A percentile compares a stretch with the other conserved stretches of the same genome.
Conservation (phyloP, 108 stramenopile species). For the Cylindrotheca fusiformis region DNA sequence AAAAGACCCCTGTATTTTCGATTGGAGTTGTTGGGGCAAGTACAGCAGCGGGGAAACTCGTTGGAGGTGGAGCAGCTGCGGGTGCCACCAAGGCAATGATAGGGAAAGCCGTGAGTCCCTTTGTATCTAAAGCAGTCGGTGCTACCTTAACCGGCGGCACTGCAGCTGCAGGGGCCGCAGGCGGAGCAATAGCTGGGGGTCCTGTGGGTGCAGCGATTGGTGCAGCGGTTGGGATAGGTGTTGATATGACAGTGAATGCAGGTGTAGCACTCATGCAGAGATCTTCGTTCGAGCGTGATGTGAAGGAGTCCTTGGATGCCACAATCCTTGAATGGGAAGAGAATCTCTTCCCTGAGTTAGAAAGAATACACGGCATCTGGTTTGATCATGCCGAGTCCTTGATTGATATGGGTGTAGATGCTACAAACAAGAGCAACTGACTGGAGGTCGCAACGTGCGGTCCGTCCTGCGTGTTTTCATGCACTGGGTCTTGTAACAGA, state of each 20-base stretch:
- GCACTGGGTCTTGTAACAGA: no score
- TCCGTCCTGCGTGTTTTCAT: no score
- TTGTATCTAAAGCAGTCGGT: constrained; percentile 19
- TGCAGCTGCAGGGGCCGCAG: constrained; percentile 11
- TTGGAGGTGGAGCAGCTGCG: constrained; percentile 7
- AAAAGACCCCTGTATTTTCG: constrained; percentile 7
- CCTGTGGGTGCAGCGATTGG: constrained; percentile 17
- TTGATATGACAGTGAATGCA: constrained; percentile 20
- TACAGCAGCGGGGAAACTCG: constrained; percentile 13
- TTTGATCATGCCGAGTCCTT: constrained; percentile 12
- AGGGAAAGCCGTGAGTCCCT: constrained; percentile 16
- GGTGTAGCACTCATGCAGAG: constrained; percentile 15
- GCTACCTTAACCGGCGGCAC: constrained; percentile 2
- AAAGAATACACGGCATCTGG: constrained; percentile 13
- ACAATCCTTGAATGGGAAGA: constrained; percentile 24
- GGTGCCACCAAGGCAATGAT: constrained; percentile 13
- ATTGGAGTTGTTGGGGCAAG: constrained; percentile 8
- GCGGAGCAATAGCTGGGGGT: constrained; percentile 11
- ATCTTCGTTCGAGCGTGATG: constrained; percentile 13
- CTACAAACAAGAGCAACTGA: background rate
- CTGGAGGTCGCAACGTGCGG: no score
- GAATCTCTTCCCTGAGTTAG: constrained; percentile 14
- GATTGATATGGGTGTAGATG: constrained; percentile 2
- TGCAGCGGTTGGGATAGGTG: constrained; percentile 21
- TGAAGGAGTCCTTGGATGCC: constrained; percentile 17